Evolutionary conservation across 345 rosid genomes (phyloP).

Genomic region (Eucalyptus rudis): DNA sequence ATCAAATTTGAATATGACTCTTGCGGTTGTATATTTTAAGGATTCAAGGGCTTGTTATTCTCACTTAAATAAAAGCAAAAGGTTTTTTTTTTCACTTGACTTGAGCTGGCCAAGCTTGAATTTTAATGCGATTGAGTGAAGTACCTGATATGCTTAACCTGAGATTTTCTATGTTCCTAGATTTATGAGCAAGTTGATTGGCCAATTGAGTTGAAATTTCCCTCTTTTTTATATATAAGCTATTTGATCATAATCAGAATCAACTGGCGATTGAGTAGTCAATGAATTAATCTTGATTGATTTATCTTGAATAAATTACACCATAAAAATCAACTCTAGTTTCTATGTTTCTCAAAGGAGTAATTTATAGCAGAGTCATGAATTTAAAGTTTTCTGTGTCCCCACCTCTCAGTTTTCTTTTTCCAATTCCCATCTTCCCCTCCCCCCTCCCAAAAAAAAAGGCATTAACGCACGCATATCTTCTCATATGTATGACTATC

Average conservation of each 20-base stretch:
- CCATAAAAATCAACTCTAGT: not conserved
- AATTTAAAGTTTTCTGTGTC: not conserved
- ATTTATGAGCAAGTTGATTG: not conserved
- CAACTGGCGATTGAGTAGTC: not conserved
- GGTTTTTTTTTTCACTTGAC: too few species aligned
- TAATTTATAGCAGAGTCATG: not conserved
- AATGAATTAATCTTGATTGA: not conserved
- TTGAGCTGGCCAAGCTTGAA: too few species aligned
- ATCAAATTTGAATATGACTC: too few species aligned
- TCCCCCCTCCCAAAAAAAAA: too few species aligned
- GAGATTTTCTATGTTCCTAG: not conserved
- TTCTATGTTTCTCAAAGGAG: not conserved
- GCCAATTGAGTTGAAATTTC: not conserved
- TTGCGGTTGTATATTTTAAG: too few species aligned
- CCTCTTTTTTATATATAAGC: not conserved
- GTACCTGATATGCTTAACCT: not conserved
- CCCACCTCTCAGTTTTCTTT: not conserved
- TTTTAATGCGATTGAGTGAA: too few species aligned
- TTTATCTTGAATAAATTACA: not conserved
- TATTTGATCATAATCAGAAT: not conserved
- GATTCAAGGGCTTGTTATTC: too few species aligned
- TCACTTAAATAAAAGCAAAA: too few species aligned
- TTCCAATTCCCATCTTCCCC: not conserved
- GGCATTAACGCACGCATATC: too few species aligned
- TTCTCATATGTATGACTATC: too few species aligned